Evolutionary conservation across 1,284 basidiomycete species (phyloP), one percentile per base, ranked within the genome.

Genomic region (Austroboletus olivaceoglutinosus): DNA sequence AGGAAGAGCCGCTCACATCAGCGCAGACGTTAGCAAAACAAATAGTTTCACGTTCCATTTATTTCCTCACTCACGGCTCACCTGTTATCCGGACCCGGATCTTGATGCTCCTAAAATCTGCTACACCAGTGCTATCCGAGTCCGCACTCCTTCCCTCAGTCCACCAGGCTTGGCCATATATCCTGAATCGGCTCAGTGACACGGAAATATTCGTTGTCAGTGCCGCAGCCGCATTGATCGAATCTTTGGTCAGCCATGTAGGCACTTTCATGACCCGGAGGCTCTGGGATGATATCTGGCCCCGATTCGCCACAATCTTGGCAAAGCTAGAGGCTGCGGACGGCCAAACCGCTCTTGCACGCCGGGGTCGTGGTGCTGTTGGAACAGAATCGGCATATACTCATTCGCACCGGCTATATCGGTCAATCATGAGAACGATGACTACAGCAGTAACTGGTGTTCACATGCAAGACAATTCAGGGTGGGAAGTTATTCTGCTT

Each of bases 211-310:
- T 83, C 60, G 91, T 97, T 30, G 81, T 91, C 46, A 79, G 80
- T 51, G 86, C 86, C 36, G 85, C 91, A 0, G 84, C 86, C 2
- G 72, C 69, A 3, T 73, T 95, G 30, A 71, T 96, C 16, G 87
- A 89, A 53, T 70, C 80, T 0, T 73, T 98, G 23, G 78, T 83
- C 1, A 70, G 62, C 31, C 75, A 89, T 57, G 81, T 85, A 19
- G 93, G 93, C 15, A 81, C 81, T 46, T 95, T 91, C 70, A 92
- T 97, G 88, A 80, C 79, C 42, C 75, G 82, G 27, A 76, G 88
- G 45, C 79, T 97, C 18, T 86, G 92, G 79, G 90, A 95, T 56
- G 90, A 96, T 57, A 80, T 92, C 16, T 96, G 93, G 93, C 94
- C 94, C 2, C 80, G 78, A 25, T 89, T 95, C 62, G 73, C 73